These are phyloP conservation scores for Dioszegia hungarica DNA, from an alignment of 768 basidiomycete species.

Conservation along the genomic window DNA sequence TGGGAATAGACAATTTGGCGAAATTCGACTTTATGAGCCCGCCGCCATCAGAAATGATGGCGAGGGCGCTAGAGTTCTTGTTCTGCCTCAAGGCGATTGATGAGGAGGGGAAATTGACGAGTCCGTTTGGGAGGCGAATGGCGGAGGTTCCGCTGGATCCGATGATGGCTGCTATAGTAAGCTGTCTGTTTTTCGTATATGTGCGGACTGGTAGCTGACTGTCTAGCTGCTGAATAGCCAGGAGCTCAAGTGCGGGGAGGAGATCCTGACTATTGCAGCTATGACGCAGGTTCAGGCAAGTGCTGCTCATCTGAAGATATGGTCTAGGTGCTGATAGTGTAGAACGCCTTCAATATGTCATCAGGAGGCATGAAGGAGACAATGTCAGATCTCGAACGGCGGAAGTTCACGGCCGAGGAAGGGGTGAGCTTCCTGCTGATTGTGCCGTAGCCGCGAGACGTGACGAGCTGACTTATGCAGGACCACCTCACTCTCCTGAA, in stretches of 20 bases:
- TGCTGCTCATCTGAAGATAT: background rate
- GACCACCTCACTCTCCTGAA: slow-evolving; percentile 93
- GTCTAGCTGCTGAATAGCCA: slow-evolving; percentile 76
- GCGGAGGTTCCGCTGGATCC: slow-evolving; percentile 93
- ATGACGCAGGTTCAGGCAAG: slow-evolving; percentile 86
- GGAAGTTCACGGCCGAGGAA: slow-evolving; percentile 98
- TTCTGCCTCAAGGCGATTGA: slow-evolving; percentile 77
- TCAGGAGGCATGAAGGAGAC: slow-evolving; percentile 78
- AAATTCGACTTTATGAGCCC: slow-evolving; percentile 86
- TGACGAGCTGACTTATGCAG: slow-evolving; percentile 52
- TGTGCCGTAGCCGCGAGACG: background rate
- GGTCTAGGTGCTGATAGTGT: slow-evolving; percentile 1
- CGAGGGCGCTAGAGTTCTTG: slow-evolving; percentile 79
- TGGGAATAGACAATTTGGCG: slow-evolving; percentile 92
- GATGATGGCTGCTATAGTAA: slow-evolving; percentile 87
- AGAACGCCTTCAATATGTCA: slow-evolving; percentile 87
- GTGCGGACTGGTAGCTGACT: background rate
- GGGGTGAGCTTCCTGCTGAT: slow-evolving; percentile 61
- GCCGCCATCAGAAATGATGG: slow-evolving; percentile 78
- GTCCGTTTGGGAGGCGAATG: slow-evolving; percentile 72
- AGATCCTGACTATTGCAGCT: slow-evolving; percentile 90
- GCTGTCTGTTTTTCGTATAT: slow-evolving; percentile 35
- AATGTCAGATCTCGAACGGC: slow-evolving; percentile 75
- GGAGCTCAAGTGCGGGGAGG: slow-evolving; percentile 84
- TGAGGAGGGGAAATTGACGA: slow-evolving; percentile 67